phyloP scores from a whole-genome alignment of 768 basidiomycete genomes.

The Trametes villosa region DNA sequence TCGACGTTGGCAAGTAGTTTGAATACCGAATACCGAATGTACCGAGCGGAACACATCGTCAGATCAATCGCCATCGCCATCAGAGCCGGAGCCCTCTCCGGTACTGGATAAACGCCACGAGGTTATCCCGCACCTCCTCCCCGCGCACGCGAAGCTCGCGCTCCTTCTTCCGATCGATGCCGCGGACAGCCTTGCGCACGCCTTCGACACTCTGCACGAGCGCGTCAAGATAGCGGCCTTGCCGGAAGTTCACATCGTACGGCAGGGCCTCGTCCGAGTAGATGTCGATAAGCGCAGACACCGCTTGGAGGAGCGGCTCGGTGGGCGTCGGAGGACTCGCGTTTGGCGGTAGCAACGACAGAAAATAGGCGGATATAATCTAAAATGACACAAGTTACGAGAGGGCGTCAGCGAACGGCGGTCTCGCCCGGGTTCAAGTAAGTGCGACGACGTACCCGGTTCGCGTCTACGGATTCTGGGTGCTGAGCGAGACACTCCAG shows the following conservation, averaged over 20 bases:
- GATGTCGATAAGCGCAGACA: slow-evolving; percentile 88
- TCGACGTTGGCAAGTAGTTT: slow-evolving; percentile 9
- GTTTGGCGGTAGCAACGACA: slow-evolving; percentile 61
- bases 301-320: slow-evolving; percentile 76
- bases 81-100: slow-evolving; percentile 57
- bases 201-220: slow-evolving; percentile 65
- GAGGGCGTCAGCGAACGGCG: background rate
- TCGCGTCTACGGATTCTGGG: slow-evolving; percentile 64
- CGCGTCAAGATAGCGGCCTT: slow-evolving; percentile 57
- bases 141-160: slow-evolving; percentile 67
- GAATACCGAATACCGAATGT: slow-evolving; percentile 15
- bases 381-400: slow-evolving; percentile 30
- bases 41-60: background rate
- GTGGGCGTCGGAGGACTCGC: slow-evolving; percentile 50
- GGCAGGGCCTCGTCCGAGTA: slow-evolving; percentile 85
- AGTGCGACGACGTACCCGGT: slow-evolving; percentile 49
- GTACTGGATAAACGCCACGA: slow-evolving; percentile 78
- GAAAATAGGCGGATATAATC: slow-evolving; percentile 66
- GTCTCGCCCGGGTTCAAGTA: background rate
- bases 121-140: slow-evolving; percentile 77
- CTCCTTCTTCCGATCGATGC: slow-evolving; percentile 70
- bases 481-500: slow-evolving; percentile 83
- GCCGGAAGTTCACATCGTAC: slow-evolving; percentile 82
- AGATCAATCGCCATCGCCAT: background rate
- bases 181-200: slow-evolving; percentile 62